Evolutionary conservation across 768 basidiomycete genomes (phyloP), one percentile per base, ranked within the genome.

Genomic region (Serendipita sp.): DNA sequence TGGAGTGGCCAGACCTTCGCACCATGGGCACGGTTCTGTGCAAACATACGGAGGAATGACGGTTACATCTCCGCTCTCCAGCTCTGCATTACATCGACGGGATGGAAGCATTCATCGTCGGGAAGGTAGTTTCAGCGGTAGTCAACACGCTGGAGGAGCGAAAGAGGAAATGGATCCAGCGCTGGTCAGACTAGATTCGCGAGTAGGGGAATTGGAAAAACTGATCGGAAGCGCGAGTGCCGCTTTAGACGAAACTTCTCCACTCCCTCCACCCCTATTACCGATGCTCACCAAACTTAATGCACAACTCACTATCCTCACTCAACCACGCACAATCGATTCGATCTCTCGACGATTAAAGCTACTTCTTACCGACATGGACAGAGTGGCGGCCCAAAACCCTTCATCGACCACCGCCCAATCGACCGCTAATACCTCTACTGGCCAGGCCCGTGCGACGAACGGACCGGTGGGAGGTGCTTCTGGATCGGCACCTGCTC

Each of bases 321-420:
- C 95, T 0, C 93, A 97, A 76, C 95, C 96, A 0, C 85, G 94
- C 15, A 93, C 98, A 71, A 85, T 98, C 60, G 96, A 99, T 74
- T 89, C 91, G 10, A 88, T 97, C 67, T 94, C 94, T 1, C 83
- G 95, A 3, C 85, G 95, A 3, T 81, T 98, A 67, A 99, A 98
- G 71, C 77, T 97, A 5, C 81, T 98, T 16, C 79, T 95, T 13
- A 86, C 92, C 0, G 96, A 99, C 74, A 81, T 99, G 62, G 95
- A 98, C 60, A 85, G 94, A 35, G 81, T 83, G 3, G 83, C 86
- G 38, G 66, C 68, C 67, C 28, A 30, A 35, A 60, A 60, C 2
- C 47, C 72, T 65, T 34, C 41, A 3, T 13, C 38, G n/a, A 28
- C 72, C 73, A 3, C 78, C 76, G 11, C 76, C 78, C 15, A 83